Conservation (phyloP, 1,284 basidiomycete genomes). For the Pseudozyma tsukubaensis region DNA sequence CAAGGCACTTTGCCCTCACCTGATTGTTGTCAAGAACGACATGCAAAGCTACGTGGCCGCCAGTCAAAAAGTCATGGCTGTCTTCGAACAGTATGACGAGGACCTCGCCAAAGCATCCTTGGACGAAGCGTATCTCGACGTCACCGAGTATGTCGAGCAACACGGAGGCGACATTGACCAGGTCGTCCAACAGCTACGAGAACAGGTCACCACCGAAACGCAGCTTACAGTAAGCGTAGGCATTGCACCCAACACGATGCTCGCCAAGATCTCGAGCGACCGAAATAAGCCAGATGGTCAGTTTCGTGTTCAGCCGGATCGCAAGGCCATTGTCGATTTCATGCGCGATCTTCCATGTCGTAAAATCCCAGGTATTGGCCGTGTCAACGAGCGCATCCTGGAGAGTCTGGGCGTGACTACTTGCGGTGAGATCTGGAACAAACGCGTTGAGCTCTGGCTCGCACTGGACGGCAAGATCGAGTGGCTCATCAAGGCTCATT, state of each 20-base stretch:
- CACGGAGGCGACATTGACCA: slow-evolving; percentile 77
- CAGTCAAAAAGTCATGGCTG: slow-evolving; percentile 66
- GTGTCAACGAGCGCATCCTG: slow-evolving; percentile 65
- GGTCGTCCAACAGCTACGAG: slow-evolving; percentile 74
- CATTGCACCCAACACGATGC: slow-evolving; percentile 74
- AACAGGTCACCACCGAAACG: slow-evolving; percentile 50
- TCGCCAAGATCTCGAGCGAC: slow-evolving; percentile 87
- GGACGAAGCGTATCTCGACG: slow-evolving; percentile 81
- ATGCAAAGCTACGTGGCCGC: slow-evolving; percentile 66
- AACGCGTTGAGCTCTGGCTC: slow-evolving; percentile 60
- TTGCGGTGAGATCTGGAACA: slow-evolving; percentile 64
- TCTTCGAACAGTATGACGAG: slow-evolving; percentile 82
- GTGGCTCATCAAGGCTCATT: slow-evolving; percentile 59
- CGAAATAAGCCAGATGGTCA: slow-evolving; percentile 71
- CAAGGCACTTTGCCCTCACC: slow-evolving; percentile 89
- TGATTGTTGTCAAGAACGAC: slow-evolving; percentile 77
- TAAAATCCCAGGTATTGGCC: slow-evolving; percentile 66
- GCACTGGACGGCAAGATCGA: slow-evolving; percentile 57
- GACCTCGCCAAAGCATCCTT: slow-evolving; percentile 82
- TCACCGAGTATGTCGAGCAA: slow-evolving; percentile 80
- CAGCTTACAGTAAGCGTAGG: slow-evolving; percentile 89
- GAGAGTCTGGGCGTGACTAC: slow-evolving; percentile 58
- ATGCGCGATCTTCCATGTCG: slow-evolving; percentile 61
- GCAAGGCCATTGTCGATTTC: slow-evolving; percentile 55
- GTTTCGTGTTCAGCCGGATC: slow-evolving; percentile 52